Evolutionary conservation across 169 alveolate genomes (phyloP).

Genomic region (Neospora caninum): DNA sequence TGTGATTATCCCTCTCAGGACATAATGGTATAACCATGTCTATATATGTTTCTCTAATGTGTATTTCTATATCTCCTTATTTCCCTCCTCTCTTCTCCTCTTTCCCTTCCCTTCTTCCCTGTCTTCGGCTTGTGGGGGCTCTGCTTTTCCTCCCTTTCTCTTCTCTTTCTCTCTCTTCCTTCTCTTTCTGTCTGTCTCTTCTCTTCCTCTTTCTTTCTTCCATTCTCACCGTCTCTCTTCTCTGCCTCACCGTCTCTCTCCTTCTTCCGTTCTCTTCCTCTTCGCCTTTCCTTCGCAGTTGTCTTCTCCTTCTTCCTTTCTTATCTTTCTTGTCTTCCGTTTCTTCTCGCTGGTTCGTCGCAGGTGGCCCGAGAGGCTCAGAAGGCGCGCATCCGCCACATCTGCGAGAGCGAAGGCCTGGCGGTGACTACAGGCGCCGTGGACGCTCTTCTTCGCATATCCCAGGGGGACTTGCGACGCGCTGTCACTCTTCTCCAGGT

Average conservation of each 20-base stretch:
- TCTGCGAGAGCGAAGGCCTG: constrained; percentile 48
- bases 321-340: too few species aligned
- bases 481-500: constrained; percentile 70
- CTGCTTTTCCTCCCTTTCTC: neutral
- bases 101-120: too few species aligned
- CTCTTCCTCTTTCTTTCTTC: neutral
- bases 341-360: neutral
- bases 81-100: too few species aligned
- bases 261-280: neutral
- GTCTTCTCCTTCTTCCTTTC: neutral
- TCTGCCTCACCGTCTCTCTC: too few species aligned
- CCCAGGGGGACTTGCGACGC: constrained; percentile 71
- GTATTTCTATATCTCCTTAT: too few species aligned
- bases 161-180: neutral
- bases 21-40: too few species aligned
- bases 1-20: too few species aligned
- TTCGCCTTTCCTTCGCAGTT: neutral
- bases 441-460: constrained; percentile 44
- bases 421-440: constrained; percentile 26
- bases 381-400: constrained; percentile 14
- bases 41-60: neutral
- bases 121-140: neutral
- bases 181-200: neutral
- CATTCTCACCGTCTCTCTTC: neutral
- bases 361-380: constrained; percentile 60